These are phyloP conservation scores for Salisapilia sapeloensis DNA, from an alignment of 352 stramenopile genomes.

Conservation along the genomic window DNA sequence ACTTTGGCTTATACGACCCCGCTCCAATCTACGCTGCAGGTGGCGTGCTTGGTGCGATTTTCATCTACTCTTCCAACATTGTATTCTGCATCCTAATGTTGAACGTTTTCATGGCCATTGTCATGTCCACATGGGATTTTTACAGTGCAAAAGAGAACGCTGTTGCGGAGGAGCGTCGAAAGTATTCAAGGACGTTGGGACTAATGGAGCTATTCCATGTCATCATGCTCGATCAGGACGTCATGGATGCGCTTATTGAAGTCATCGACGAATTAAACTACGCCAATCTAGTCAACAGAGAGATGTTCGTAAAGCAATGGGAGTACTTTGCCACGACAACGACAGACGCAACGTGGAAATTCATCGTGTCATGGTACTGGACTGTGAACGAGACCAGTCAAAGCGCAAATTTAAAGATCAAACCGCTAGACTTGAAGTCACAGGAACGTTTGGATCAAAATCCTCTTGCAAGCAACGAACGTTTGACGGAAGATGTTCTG, in stretches of 20 bases:
- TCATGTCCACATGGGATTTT: constrained; percentile 54
- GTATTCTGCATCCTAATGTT: constrained; percentile 68
- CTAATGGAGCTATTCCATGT: constrained; percentile 25
- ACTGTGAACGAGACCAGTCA: constrained; percentile 5
- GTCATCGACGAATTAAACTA: constrained; percentile 26
- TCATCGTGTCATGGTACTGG: constrained; percentile 46
- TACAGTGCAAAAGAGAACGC: constrained; percentile 33
- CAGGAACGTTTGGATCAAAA: too few species aligned
- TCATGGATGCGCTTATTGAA: constrained; percentile 37
- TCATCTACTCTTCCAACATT: constrained; percentile 48
- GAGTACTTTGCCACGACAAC: constrained; percentile 17
- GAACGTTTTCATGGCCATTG: constrained; percentile 64
- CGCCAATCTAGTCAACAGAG: constrained; percentile 13
- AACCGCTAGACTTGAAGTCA: too few species aligned
- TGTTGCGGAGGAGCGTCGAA: constrained; percentile 17
- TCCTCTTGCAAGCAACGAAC: too few species aligned
- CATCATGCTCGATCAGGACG: constrained; percentile 34
- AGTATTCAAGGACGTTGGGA: constrained; percentile 21
- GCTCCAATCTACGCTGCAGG: constrained; percentile 47
- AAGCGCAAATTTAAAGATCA: too few species aligned
- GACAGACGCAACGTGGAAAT: constrained; percentile 13
- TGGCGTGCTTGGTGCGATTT: constrained; percentile 40
- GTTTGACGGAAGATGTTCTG: too few species aligned
- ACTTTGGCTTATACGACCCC: constrained; percentile 51
- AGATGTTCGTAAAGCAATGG: constrained; percentile 21